These are phyloP conservation scores for Pythium myriotylum DNA, from an alignment of 352 stramenopile genomes.

Conservation along the genomic window DNA sequence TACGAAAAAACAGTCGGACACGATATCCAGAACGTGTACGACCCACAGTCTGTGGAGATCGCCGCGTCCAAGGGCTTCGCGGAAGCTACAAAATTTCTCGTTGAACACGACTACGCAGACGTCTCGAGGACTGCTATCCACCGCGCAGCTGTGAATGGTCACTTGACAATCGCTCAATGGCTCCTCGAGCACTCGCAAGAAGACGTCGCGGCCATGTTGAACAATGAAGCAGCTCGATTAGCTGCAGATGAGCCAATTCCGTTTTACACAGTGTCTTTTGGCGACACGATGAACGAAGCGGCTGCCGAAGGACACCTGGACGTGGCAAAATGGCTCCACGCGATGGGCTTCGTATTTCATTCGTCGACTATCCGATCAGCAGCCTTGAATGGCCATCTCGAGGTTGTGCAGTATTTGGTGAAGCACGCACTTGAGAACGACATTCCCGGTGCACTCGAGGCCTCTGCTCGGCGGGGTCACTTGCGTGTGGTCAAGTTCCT, in stretches of 20 bases:
- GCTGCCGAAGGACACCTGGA: conserved; percentile 1
- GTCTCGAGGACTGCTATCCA: background rate
- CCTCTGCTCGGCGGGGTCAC: background rate
- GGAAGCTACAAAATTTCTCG: background rate
- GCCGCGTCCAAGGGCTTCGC: background rate
- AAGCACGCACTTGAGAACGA: background rate
- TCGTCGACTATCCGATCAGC: background rate
- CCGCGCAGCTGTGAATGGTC: background rate
- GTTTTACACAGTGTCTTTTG: background rate
- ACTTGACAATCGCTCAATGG: background rate
- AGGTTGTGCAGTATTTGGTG: background rate
- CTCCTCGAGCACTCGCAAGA: background rate
- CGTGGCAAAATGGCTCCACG: conserved; percentile 5
- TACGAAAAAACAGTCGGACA: background rate
- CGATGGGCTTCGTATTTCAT: background rate
- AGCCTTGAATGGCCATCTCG: background rate
- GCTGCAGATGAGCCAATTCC: background rate
- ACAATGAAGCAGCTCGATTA: too few species aligned
- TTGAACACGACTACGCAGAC: background rate
- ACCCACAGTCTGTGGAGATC: background rate
- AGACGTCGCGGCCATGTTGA: background rate
- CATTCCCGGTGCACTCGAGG: background rate
- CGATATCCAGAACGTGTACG: background rate
- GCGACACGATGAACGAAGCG: background rate
- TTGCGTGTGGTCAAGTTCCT: background rate